phyloP scores from a whole-genome alignment of 2,329 filamentous ascomycete genomes.

The Myriosclerotinia duriaeana region DNA sequence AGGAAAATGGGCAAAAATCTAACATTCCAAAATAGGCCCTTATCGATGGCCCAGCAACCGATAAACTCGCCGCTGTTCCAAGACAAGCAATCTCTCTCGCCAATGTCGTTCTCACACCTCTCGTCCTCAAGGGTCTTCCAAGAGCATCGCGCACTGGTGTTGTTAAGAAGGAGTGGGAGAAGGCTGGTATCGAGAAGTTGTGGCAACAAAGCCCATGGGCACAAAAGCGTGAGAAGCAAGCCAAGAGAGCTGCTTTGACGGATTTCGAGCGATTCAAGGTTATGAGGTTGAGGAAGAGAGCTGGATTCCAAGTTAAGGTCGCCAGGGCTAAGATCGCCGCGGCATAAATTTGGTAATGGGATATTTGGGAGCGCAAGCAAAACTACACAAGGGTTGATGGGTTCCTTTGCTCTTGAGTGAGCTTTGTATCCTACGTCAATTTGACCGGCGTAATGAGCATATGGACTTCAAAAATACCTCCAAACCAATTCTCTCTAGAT shows the following conservation, averaged over 20 bases:
- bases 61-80: slow-evolving; percentile 75
- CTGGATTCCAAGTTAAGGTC: slow-evolving; percentile 97
- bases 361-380: slow-evolving; percentile 47
- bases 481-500: slow-evolving; percentile 18
- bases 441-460: slow-evolving; percentile 64
- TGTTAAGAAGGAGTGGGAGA: slow-evolving; percentile 88
- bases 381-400: slow-evolving; percentile 55
- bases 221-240: slow-evolving; percentile 84
- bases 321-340: slow-evolving; percentile 85
- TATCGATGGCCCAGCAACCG: slow-evolving; percentile 87
- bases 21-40: slow-evolving; percentile 66
- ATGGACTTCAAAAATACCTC: slow-evolving; percentile 56
- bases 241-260: slow-evolving; percentile 85
- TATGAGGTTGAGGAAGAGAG: slow-evolving; percentile 98
- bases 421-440: slow-evolving; percentile 63
- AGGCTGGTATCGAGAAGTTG: slow-evolving; percentile 86
- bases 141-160: slow-evolving; percentile 78
- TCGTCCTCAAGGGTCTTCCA: slow-evolving; percentile 83
- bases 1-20: slow-evolving; percentile 30
- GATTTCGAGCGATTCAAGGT: slow-evolving; percentile 99
- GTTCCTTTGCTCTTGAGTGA: slow-evolving; percentile 57
- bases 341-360: slow-evolving; percentile 49
- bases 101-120: slow-evolving; percentile 82
- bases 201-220: slow-evolving; percentile 91
- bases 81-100: slow-evolving; percentile 83